Percentiles rank a stretch among this genome's conserved stretches.
Evolutionary conservation across 2,329 filamentous ascomycete genomes (phyloP).

Genomic region (Alternaria atra): DNA sequence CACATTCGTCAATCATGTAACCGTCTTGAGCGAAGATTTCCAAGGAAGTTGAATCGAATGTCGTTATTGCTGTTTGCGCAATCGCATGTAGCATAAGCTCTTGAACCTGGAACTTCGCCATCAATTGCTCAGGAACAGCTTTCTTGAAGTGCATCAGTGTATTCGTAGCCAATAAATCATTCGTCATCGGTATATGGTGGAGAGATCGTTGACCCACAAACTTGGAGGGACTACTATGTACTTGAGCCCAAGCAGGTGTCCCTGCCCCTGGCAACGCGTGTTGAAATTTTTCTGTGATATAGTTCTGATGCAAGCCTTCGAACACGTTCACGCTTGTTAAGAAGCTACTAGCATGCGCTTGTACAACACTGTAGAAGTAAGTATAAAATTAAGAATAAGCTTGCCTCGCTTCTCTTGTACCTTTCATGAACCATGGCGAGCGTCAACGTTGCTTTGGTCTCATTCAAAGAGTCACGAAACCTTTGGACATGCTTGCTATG

Average conservation of each 20-base stretch:
- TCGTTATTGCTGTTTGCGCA: conserved; percentile 14
- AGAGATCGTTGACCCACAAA: no score
- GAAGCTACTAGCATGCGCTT: no score
- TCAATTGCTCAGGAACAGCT: neutral
- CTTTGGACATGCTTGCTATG: neutral
- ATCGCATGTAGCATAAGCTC: conserved; percentile 23
- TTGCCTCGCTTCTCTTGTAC: neutral
- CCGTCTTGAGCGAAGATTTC: conserved; percentile 25
- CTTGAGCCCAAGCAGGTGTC: no score
- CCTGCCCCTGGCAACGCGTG: no score
- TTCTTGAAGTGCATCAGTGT: neutral
- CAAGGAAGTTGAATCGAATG: conserved; percentile 17
- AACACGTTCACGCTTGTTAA: no score
- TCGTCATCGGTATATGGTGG: no score
- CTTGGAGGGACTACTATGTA: no score
- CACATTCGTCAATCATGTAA: conserved; percentile 23
- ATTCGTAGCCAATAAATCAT: neutral
- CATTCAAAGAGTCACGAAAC: neutral
- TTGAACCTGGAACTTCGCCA: neutral
- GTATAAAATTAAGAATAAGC: no score
- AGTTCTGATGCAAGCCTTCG: no score
- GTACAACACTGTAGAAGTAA: neutral
- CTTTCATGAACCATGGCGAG: neutral
- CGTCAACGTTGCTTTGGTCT: neutral
- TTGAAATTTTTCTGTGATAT: no score